phyloP scores from a whole-genome alignment of 2,329 filamentous ascomycete species.

The Fusarium sp. region DNA sequence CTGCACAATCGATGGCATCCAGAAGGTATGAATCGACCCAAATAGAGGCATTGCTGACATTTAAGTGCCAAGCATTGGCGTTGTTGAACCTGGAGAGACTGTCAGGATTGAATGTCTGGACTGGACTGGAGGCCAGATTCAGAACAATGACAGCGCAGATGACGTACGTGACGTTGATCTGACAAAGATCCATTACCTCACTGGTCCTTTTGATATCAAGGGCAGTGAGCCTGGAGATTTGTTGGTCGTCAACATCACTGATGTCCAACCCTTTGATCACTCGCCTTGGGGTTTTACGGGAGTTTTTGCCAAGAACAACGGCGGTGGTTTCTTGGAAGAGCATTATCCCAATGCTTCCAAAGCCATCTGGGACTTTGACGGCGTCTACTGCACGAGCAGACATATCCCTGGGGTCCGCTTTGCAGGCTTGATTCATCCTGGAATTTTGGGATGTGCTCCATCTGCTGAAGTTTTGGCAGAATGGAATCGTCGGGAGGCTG shows the following conservation, averaged over 20 bases:
- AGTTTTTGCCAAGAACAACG: constrained; percentile 82
- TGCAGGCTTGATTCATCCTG: constrained; percentile 89
- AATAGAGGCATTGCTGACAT: not conserved
- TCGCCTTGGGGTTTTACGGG: constrained; percentile 93
- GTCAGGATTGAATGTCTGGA: constrained; percentile 95
- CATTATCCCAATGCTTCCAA: constrained; percentile 82
- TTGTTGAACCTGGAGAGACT: constrained; percentile 84
- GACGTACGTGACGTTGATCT: constrained; percentile 88
- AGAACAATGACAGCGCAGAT: constrained; percentile 90
- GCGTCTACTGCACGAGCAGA: constrained; percentile 79
- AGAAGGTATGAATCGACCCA: constrained; percentile 69
- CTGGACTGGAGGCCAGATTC: constrained; percentile 87
- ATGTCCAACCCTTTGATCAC: constrained; percentile 88
- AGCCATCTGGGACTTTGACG: constrained; percentile 69
- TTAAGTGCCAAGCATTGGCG: constrained; percentile 77
- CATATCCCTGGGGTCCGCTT: constrained; percentile 92
- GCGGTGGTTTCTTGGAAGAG: constrained; percentile 90
- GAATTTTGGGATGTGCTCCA: constrained; percentile 90
- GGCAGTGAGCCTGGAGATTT: constrained; percentile 87
- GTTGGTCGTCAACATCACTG: constrained; percentile 89
- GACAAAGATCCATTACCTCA: constrained; percentile 87
- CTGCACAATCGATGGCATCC: constrained; percentile 87
- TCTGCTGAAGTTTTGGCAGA: constrained; percentile 79
- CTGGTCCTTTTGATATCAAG: constrained; percentile 88
- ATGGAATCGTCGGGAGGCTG: constrained; percentile 87